A percentile compares a stretch with the other conserved stretches of the same genome.
Conservation (phyloP, 1,284 basidiomycete genomes). For the Caloboletus firmus region DNA sequence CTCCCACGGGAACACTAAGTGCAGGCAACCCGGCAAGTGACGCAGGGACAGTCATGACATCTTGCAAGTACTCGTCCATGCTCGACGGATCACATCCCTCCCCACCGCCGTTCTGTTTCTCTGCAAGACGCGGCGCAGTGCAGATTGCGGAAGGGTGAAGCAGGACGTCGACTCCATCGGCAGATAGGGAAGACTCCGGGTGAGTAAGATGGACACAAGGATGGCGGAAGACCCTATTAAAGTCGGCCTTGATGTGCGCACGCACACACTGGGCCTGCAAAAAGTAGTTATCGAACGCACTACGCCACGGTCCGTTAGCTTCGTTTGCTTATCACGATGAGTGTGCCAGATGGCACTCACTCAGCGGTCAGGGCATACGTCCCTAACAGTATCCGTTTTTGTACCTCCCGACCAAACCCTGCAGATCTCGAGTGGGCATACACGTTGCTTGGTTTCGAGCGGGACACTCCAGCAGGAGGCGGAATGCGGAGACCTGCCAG, state of each 20-base stretch:
- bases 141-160: conserved; percentile 84
- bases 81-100: conserved; percentile 19
- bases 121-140: conserved; percentile 63
- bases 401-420: conserved; percentile 85
- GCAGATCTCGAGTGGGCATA: conserved; percentile 62
- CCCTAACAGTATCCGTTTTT: conserved; percentile 87
- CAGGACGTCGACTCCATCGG: conserved; percentile 71
- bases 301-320: conserved; percentile 31
- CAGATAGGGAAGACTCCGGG: conserved; percentile 4
- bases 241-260: conserved; percentile 70
- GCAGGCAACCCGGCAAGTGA: conserved; percentile 88
- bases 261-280: conserved; percentile 88
- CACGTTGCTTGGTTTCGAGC: conserved; percentile 47
- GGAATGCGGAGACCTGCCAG: conserved; percentile 50
- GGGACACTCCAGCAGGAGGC: conserved; percentile 43
- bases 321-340: background rate
- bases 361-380: conserved; percentile 91
- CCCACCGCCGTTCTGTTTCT: conserved; percentile 1
- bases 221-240: conserved; percentile 65
- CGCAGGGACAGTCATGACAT: conserved; percentile 90
- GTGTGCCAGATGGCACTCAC: conserved; percentile 47
- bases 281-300: conserved; percentile 96
- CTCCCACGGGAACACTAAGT: conserved; percentile 64
- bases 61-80: conserved; percentile 78
- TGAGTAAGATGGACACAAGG: conserved; percentile 50